phyloP scores from a whole-genome alignment of 345 rosid species.

The Salix dunnii region DNA sequence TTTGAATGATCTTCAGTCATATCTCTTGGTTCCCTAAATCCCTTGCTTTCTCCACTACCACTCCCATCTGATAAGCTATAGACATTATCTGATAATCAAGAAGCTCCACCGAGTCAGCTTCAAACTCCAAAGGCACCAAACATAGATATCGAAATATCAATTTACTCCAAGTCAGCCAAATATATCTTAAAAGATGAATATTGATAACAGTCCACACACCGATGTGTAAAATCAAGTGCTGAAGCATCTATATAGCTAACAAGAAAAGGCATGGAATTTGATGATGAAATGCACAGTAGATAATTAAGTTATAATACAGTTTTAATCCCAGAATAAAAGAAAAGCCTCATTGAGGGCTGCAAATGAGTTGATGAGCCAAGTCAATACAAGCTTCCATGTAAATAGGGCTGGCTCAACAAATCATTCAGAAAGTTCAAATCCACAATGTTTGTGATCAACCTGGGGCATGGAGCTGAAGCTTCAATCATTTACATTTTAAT shows the following conservation, averaged over 20 bases:
- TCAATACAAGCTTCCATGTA: background rate
- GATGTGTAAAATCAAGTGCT: background rate
- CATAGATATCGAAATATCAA: slow-evolving; percentile 10
- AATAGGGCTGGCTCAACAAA: background rate
- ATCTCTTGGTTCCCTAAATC: slow-evolving; percentile 17
- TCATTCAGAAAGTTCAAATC: background rate
- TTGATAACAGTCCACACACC: background rate
- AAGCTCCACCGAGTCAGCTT: slow-evolving; percentile 24
- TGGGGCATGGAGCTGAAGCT: background rate
- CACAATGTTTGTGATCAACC: background rate
- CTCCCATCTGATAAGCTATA: slow-evolving; percentile 25
- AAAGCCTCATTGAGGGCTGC: background rate
- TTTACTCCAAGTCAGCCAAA: background rate
- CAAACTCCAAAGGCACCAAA: slow-evolving; percentile 12
- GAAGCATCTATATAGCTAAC: background rate
- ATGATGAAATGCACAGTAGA: background rate
- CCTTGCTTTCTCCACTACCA: slow-evolving; percentile 27
- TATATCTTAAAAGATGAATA: background rate
- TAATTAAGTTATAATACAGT: background rate
- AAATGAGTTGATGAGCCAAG: background rate
- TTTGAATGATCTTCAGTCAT: slow-evolving; percentile 20
- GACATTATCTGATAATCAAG: slow-evolving; percentile 43
- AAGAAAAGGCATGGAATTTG: background rate
- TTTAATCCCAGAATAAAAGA: background rate
- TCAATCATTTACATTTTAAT: background rate